A percentile compares a stretch with the other conserved stretches of the same genome.
phyloP scores from a whole-genome alignment of 75 land plant species.

The Larix kaempferi region DNA sequence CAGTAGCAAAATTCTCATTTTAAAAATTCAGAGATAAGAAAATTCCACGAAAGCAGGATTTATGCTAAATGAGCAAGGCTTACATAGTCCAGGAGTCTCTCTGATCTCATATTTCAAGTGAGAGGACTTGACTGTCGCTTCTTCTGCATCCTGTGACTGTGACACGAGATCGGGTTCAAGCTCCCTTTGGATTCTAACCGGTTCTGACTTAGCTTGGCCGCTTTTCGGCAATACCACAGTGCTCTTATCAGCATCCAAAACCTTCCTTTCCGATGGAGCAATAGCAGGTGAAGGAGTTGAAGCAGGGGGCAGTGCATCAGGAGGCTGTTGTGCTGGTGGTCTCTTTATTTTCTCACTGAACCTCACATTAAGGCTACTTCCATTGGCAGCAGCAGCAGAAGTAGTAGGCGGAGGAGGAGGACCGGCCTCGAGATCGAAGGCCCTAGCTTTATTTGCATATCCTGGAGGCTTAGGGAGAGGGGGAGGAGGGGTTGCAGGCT shows the following conservation, averaged over 20 bases:
- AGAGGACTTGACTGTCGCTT: constrained; percentile 19
- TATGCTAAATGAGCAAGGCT: constrained; percentile 11
- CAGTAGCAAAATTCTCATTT: background rate
- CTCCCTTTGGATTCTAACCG: constrained; percentile 24
- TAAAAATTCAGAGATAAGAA: background rate
- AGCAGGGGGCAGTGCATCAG: constrained; percentile 2
- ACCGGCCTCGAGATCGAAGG: constrained; percentile 11
- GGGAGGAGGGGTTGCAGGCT: background rate
- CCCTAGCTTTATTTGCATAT: background rate
- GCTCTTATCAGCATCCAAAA: background rate
- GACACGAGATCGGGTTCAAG: constrained; percentile 34
- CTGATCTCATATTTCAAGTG: constrained; percentile 55
- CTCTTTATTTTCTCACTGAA: constrained; percentile 1
- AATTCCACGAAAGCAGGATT: background rate
- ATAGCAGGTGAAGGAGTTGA: constrained; percentile 15
- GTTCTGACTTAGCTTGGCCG: constrained; percentile 18
- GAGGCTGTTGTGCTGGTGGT: background rate
- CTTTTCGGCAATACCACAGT: constrained; percentile 24
- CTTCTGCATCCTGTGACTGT: constrained; percentile 35
- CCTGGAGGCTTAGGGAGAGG: constrained; percentile 13
- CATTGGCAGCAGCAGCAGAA: background rate
- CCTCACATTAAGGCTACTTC: background rate
- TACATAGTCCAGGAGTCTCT: constrained; percentile 64
- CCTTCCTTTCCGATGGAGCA: constrained; percentile 14
- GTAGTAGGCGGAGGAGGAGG: background rate